Base-by-base conservation (phyloP, 2,329 filamentous ascomycete species). In the Beauveria sp. region DNA sequence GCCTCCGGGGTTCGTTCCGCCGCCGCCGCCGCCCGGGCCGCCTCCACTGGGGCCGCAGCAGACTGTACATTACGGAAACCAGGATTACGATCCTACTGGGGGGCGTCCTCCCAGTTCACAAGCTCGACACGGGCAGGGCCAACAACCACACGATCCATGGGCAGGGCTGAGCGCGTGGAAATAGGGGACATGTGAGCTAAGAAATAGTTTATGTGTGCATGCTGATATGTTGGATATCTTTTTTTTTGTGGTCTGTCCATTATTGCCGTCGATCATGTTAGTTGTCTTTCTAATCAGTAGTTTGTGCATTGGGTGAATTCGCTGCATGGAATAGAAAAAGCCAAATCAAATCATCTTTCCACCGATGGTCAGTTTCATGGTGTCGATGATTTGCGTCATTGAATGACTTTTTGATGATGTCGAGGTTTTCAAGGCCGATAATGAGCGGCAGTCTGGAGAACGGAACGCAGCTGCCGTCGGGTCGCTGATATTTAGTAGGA, bases 11-110 rank as follows among this genome's bases (percentile, higher is more conserved):
- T 86, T 86, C 64, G 81, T 88, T 43, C 85, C 83, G 5, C 85
- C 85, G 3, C 84, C 85, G 7, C 85, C 85, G 1, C 84, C 85
- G 1, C 85, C 85, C 0, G 84, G 83, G 0, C 84, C 84, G 4
- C 84, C 84, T 8, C 84, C 84, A 1, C 69, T 87, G 66, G 83
- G 83, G 4, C 83, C 83, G 38, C 84, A 87, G 69, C 84, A 87
- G 71, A 87, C 83, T 10, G 80, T 84, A 31, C 81, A 85, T 65
- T 83, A 85, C 65, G 74, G 75, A 7, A 70, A 70, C 31, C 72
- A 74, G 53, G 69, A 72, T 12, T 72, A 72, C 52, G 67, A 69
- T 48, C 56, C 71, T 64, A 64, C 46, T 65, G 68, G 40, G 20
- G 52, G 49, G 2, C 69, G 67, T 34, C 67, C 68, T 45, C 66